Percentiles rank a stretch among this genome's conserved stretches.
phyloP scores from a whole-genome alignment of 2,329 filamentous ascomycete species.

The Alternaria burnsii region DNA sequence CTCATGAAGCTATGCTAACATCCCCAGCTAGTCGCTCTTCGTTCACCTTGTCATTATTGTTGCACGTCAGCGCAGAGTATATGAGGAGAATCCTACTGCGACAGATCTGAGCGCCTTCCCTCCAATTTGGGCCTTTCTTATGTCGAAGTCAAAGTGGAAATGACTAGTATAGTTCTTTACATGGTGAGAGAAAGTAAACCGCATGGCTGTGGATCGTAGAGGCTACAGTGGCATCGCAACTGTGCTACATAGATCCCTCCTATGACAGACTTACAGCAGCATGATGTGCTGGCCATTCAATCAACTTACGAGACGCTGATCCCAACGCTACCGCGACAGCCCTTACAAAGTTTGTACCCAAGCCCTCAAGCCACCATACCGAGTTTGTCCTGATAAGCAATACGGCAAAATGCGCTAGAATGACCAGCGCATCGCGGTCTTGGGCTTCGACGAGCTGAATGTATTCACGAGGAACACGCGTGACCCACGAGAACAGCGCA shows the following conservation, averaged over 20 bases:
- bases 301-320: not conserved
- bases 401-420: not conserved
- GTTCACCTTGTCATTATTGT: rapidly evolving
- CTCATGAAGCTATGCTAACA: not conserved
- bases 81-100: not conserved
- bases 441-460: not conserved
- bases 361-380: not conserved
- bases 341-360: not conserved
- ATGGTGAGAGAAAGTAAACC: no score
- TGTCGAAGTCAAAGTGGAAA: no score
- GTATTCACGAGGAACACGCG: not conserved
- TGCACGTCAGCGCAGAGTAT: not conserved
- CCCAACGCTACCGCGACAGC: not conserved
- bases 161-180: no score
- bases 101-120: not conserved
- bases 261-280: not conserved
- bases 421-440: not conserved
- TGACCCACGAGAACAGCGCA: not conserved
- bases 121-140: no score
- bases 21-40: not conserved
- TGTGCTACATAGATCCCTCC: not conserved
- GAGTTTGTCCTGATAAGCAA: not conserved
- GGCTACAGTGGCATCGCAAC: rapidly evolving
- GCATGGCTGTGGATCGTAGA: not conserved
- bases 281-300: not conserved